Evolutionary conservation across 108 stramenopile genomes (phyloP), one percentile per base, ranked within the genome.

Genomic region (Nannochloropsis gaditana): DNA sequence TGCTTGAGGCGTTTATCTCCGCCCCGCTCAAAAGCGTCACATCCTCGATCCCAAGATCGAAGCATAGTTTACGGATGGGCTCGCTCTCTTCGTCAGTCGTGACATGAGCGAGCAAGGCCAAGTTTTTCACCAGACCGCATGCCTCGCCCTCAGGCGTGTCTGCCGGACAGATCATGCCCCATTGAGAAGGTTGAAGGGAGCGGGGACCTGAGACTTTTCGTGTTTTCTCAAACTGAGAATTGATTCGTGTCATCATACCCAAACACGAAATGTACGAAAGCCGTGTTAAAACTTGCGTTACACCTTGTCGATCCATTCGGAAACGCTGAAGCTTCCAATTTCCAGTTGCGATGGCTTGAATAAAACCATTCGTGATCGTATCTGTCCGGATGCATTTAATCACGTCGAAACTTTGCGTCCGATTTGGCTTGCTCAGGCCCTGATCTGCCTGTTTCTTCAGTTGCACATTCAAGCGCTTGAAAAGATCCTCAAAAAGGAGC

Each of bases 101-200:
- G 83, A 99, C 97, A 88, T 98, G 96, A 21, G 96, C 95, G 86
- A 99, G 93, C 11, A 99, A 93, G 4, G 99, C 99, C 19, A 99
- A 92, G 88, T 98, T 98, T 89, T 98, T 99, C 42, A 98, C 97
- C 84, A 99, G 91, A 11, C 99, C 99, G 85, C 96, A 96, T 44
- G 97, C 96, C 89, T 98, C 96, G 43, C 99, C 99, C 79, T 99
- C 99, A 9, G 99, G 99, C 5, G 97, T 98, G 87, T 99, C 98
- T 15, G 96, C 95, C 17, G 96, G 95, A 90, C 99, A 99, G 21
- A 99, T 91, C 97, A 98, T 98, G 59, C 98, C 99, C 97, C 97
- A 99, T 89, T 99, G 98, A 84, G 93, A 94, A 42, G 96, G 95
- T 88, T 99, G 99, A 82, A 99, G 92, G 3, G 97, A 96, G 84